Evolutionary conservation across 1,284 basidiomycete species (phyloP).

Genomic region (Irpex sp.): DNA sequence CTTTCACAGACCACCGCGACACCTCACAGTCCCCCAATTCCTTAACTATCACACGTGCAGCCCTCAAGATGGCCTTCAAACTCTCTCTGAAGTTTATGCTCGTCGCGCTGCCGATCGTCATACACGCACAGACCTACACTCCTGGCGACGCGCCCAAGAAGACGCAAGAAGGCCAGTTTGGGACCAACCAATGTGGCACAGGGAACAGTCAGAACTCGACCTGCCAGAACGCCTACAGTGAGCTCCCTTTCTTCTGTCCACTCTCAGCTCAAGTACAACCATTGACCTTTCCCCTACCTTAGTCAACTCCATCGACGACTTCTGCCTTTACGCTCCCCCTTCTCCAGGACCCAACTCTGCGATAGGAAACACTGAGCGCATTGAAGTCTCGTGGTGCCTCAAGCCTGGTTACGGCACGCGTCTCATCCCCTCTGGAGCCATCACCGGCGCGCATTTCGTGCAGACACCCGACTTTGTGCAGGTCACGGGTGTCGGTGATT

Average conservation of each 20-base stretch:
- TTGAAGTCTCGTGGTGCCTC: constrained; percentile 69
- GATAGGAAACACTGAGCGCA: constrained; percentile 58
- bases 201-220: constrained; percentile 49
- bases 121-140: constrained; percentile 36
- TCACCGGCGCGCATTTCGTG: constrained; percentile 69
- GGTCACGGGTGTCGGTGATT: constrained; percentile 62
- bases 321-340: constrained; percentile 55
- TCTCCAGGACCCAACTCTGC: constrained; percentile 46
- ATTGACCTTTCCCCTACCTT: constrained; percentile 15
- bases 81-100: constrained; percentile 6
- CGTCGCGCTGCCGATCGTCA: constrained; percentile 14
- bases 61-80: not conserved
- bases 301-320: constrained; percentile 67
- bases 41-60: too few species aligned
- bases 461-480: constrained; percentile 70
- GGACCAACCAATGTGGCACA: constrained; percentile 63
- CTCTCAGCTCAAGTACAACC: not conserved
- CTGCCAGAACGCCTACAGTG: constrained; percentile 67
- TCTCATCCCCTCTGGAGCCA: constrained; percentile 71
- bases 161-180: constrained; percentile 57
- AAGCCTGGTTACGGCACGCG: constrained; percentile 66
- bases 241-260: constrained; percentile 15
- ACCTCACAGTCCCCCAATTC: too few species aligned
- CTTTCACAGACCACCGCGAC: too few species aligned
- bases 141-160: constrained; percentile 42